phyloP scores from a whole-genome alignment of 371 early-diverging fungal genomes.

The Mortierella sp. region DNA sequence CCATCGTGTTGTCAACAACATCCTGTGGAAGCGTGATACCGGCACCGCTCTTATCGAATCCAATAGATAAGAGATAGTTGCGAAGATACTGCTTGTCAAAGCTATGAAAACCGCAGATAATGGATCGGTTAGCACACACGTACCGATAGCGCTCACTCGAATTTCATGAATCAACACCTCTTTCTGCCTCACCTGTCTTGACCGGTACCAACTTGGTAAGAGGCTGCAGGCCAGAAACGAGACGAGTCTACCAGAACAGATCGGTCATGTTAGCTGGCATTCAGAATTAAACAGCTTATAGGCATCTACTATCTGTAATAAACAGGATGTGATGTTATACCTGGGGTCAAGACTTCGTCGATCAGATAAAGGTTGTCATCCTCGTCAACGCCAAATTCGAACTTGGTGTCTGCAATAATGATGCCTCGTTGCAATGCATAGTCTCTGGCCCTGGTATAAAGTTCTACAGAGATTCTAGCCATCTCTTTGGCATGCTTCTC shows the following conservation, averaged over 20 bases:
- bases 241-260: conserved; percentile 81
- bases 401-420: conserved; percentile 98
- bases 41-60: conserved; percentile 87
- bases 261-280: no score
- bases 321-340: conserved; percentile 50
- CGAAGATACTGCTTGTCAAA: conserved; percentile 98
- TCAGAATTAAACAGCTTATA: not conserved
- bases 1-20: conserved; percentile 85
- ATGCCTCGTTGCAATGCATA: conserved; percentile 89
- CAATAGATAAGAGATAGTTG: conserved; percentile 89
- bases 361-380: conserved; percentile 83
- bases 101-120: conserved; percentile 51
- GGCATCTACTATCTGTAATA: not conserved
- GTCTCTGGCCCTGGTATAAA: conserved; percentile 82
- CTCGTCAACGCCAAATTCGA: conserved; percentile 96
- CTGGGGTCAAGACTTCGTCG: conserved; percentile 97
- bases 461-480: conserved; percentile 64
- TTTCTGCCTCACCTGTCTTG: conserved; percentile 79
- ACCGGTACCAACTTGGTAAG: conserved; percentile 81
- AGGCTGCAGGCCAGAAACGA: conserved; percentile 93
- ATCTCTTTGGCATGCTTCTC: conserved; percentile 73
- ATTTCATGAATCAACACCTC: not conserved
- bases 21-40: conserved; percentile 86
- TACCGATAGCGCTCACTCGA: not conserved
- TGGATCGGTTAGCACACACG: no score